These are phyloP conservation scores for Aquilaria agallochum DNA, from an alignment of 441 rosid genomes.

Conservation along the genomic window DNA sequence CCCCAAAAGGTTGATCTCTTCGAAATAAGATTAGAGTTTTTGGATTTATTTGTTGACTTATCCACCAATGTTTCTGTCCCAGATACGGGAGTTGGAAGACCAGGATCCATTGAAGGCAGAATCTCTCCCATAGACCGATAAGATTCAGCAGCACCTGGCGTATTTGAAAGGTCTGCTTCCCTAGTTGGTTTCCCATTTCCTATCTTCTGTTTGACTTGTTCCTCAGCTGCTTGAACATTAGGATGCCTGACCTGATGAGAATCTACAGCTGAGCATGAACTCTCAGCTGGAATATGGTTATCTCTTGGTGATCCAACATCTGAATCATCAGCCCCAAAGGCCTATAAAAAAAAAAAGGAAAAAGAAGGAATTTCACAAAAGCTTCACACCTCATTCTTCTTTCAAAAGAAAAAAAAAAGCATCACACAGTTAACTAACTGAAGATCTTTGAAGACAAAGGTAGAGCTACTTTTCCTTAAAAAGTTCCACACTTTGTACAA, in stretches of 20 bases:
- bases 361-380: background rate
- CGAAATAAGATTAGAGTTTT: constrained; percentile 52
- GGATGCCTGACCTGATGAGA: constrained; percentile 42
- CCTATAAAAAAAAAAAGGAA: constrained; percentile 41
- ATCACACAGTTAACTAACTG: too few relatives aligned
- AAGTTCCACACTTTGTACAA: too few relatives aligned
- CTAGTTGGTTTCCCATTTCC: constrained; percentile 47
- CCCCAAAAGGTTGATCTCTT: constrained; percentile 91
- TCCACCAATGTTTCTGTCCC: constrained; percentile 64
- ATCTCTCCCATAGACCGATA: constrained; percentile 71
- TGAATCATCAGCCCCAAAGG: constrained; percentile 82
- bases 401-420: background rate
- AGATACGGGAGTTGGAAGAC: constrained; percentile 45
- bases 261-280: constrained; percentile 40
- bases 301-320: constrained; percentile 69
- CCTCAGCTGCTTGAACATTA: constrained; percentile 41
- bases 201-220: constrained; percentile 49
- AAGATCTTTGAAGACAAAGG: too few relatives aligned
- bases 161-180: constrained; percentile 40
- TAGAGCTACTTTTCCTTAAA: too few relatives aligned
- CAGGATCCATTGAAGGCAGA: constrained; percentile 60
- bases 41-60: constrained; percentile 54
- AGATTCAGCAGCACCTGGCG: constrained; percentile 52
- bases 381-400: too few relatives aligned
- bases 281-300: constrained; percentile 39